phyloP scores from a whole-genome alignment of 306 rosid species.

The Begonia fuchsioides region DNA sequence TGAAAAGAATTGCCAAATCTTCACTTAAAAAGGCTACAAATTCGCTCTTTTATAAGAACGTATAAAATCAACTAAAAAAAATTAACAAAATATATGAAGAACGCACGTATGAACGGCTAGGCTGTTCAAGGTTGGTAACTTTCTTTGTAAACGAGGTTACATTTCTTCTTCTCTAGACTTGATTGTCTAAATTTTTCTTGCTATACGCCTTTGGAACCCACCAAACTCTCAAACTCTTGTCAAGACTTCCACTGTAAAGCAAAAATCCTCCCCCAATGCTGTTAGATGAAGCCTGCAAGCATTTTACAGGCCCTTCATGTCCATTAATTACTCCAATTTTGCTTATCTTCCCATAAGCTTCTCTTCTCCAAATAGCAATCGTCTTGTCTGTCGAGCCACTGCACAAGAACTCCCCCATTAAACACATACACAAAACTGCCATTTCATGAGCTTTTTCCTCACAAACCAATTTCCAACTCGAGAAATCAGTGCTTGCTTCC shows the following conservation, averaged over 20 bases:
- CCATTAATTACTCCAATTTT: conserved; percentile 53
- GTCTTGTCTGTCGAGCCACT: conserved; percentile 88
- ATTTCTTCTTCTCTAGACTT: too few species aligned
- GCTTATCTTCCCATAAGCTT: conserved; percentile 45
- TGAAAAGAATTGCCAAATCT: too few species aligned
- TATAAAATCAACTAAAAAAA: too few species aligned
- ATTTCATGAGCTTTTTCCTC: conserved; percentile 56
- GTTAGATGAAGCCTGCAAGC: conserved; percentile 54
- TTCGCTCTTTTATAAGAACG: too few species aligned
- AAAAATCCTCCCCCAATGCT: conserved; percentile 65
- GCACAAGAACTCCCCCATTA: conserved; percentile 50
- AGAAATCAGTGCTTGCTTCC: conserved; percentile 22
- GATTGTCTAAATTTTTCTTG: background rate
- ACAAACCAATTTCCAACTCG: conserved; percentile 47
- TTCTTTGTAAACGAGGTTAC: background rate
- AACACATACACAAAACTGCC: conserved; percentile 68
- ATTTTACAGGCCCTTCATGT: conserved; percentile 88
- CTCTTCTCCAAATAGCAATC: conserved; percentile 74
- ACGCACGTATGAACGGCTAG: background rate
- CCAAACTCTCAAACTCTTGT: conserved; percentile 84
- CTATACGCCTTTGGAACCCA: conserved; percentile 45
- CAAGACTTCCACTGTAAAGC: conserved; percentile 86
- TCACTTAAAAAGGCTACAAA: too few species aligned
- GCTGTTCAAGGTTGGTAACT: background rate
- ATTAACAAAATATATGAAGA: too few species aligned